Conservation (phyloP, 768 basidiomycete genomes). For the Lactifluus rugatus region DNA sequence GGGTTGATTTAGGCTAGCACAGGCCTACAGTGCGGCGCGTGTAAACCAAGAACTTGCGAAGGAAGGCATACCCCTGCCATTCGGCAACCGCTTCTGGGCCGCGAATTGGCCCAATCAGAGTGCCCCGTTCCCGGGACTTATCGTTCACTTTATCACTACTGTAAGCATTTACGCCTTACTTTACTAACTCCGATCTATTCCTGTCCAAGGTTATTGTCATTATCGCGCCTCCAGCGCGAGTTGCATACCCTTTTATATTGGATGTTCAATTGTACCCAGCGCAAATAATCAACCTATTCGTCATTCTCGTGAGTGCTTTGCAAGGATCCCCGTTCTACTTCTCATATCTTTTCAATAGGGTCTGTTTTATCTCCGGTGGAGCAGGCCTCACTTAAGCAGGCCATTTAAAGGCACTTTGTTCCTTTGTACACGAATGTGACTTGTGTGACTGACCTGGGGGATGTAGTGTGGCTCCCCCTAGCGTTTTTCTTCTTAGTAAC, state of each 20-base stretch:
- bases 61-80: constrained; percentile 51
- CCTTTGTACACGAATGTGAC: too few species aligned
- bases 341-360: constrained; percentile 28
- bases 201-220: constrained; percentile 39
- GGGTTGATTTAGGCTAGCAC: background rate
- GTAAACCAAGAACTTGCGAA: constrained; percentile 57
- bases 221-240: constrained; percentile 40
- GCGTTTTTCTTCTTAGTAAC: constrained; percentile 47
- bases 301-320: constrained; percentile 34
- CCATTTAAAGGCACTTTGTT: constrained; percentile 37
- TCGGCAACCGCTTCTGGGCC: constrained; percentile 51
- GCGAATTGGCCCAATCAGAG: constrained; percentile 53
- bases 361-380: constrained; percentile 47
- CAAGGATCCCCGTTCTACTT: background rate
- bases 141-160: constrained; percentile 46
- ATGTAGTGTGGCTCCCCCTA: constrained; percentile 45
- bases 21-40: constrained; percentile 43
- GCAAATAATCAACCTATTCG: constrained; percentile 49
- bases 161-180: constrained; percentile 21
- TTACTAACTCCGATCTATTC: background rate
- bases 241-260: constrained; percentile 53
- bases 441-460: constrained; percentile 9
- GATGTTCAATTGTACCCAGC: constrained; percentile 44
- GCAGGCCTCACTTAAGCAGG: constrained; percentile 34
- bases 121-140: constrained; percentile 45